Evolutionary conservation across 2,329 filamentous ascomycete genomes (phyloP).

Genomic region (Orbilia ellipsospora): DNA sequence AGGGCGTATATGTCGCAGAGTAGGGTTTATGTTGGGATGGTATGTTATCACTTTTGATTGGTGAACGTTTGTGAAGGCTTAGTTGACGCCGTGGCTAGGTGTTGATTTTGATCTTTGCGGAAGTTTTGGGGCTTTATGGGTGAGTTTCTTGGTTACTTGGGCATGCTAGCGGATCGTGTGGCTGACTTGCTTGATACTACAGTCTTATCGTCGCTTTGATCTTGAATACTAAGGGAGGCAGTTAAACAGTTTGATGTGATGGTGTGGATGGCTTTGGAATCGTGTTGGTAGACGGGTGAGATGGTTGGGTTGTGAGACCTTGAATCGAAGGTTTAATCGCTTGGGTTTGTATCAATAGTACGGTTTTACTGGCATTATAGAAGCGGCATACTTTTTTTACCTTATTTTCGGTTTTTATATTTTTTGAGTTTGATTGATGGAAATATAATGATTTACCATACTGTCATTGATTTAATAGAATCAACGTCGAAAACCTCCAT

Average conservation of each 20-base stretch:
- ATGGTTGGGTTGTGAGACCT: background rate
- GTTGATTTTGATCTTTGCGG: constrained; percentile 79
- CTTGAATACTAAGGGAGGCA: constrained; percentile 58
- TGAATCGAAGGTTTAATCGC: background rate
- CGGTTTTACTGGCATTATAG: constrained; percentile 43
- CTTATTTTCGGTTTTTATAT: constrained; percentile 15
- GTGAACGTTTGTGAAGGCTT: too few relatives aligned
- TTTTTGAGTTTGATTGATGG: constrained; percentile 11
- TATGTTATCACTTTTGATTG: constrained; percentile 75
- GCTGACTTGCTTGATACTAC: background rate
- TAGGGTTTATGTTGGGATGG: constrained; percentile 97
- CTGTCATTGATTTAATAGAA: background rate
- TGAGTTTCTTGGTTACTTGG: constrained; percentile 65
- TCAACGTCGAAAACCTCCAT: too few relatives aligned
- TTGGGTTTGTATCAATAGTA: constrained; percentile 26
- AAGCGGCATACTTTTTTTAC: constrained; percentile 38
- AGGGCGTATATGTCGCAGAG: constrained; percentile 96
- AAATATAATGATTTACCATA: background rate
- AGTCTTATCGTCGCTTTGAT: constrained; percentile 57
- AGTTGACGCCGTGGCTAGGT: constrained; percentile 30
- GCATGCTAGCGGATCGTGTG: background rate
- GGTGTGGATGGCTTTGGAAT: background rate
- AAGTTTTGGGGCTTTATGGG: constrained; percentile 97
- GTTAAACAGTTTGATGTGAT: constrained; percentile 32
- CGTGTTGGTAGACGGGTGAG: background rate